Conservation (phyloP, 2,329 filamentous ascomycete species). For the Botrytis squamosa region DNA sequence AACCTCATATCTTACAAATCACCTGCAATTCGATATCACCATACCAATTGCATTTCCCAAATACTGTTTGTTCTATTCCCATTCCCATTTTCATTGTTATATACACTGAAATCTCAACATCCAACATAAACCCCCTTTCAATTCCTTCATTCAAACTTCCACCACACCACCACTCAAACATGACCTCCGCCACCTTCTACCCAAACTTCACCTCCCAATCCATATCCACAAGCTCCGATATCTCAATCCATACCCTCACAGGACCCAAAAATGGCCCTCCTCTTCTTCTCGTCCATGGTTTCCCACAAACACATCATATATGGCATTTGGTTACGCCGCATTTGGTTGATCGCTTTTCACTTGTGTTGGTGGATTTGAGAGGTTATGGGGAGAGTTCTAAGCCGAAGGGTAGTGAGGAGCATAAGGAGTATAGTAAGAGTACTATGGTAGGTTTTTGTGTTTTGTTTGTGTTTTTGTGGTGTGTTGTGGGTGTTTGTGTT, state of each 20-base stretch:
- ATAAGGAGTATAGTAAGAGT: slow-evolving; percentile 46
- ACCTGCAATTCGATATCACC: not conserved
- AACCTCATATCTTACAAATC: not conserved
- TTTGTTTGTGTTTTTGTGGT: not conserved
- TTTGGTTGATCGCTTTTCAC: slow-evolving; percentile 43
- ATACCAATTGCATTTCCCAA: not conserved
- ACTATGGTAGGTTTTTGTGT: slow-evolving; percentile 43
- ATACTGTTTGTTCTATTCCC: not conserved
- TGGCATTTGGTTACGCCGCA: slow-evolving; percentile 49
- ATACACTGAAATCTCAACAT: too few relatives aligned
- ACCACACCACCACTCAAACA: not conserved
- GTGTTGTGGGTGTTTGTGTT: not conserved
- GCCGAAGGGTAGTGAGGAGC: slow-evolving; percentile 33
- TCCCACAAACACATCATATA: slow-evolving; percentile 52
- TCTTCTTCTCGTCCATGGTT: slow-evolving; percentile 51
- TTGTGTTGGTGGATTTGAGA: slow-evolving; percentile 50
- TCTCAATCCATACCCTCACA: not conserved
- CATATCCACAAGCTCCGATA: not conserved
- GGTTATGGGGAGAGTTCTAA: slow-evolving; percentile 54
- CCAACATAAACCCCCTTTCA: not conserved
- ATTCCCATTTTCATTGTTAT: too few relatives aligned
- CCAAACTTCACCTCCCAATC: not conserved
- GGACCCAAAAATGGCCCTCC: slow-evolving; percentile 37
- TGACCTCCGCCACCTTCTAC: not conserved
- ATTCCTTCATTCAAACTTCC: not conserved